Base-by-base conservation (phyloP, 345 rosid genomes). In the Sonneratia alba region DNA sequence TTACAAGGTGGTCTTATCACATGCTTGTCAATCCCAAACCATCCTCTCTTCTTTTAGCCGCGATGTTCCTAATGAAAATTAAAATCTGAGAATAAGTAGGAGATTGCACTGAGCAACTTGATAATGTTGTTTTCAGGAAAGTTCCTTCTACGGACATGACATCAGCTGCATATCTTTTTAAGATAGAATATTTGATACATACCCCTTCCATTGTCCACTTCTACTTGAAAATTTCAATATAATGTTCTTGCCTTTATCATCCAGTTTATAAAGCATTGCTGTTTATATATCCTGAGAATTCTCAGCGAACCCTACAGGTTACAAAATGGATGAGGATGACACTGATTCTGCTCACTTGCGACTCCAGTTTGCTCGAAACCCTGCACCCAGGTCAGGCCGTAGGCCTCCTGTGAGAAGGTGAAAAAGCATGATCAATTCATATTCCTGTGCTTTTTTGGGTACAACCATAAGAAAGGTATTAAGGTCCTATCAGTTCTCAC, bases 261-360 rank as follows among this genome's bases (percentile, higher is more conserved):
- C 24, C 7, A 3, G 2, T 42, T 38, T 51, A 43, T 47, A 42
- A 38, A 67, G 47, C 6, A 42, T 37, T 67, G 70, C 1, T 36
- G 40, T n/a, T 7, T 32, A 0, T 34, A 2, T 24, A 45, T 16
- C 15, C 22, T 47, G 51, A 49, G 10, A 18, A 69, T 18, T 21
- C 22, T 1, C 56, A 45, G 64, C 67, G 66, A 34, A 53, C 72
- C 72, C 37, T 72, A 68, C 85, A 92, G 97, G 91, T 45, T 90
- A 87, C 79, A 86, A 77, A 68, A 86, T 90, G 87, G 98, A 92
- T 69, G 94, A 90, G 76, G 81, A 79, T 5, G 90, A 86, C 40
- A 80, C 81, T 0, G 92, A 88, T 70, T 92, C 98, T 32, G 85
- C 82, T 59, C 83, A 57, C 81, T 80, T 92, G 83, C 81, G 86